phyloP scores from a whole-genome alignment of 2,329 filamentous ascomycete species.

The Pseudocercospora macadamiae region DNA sequence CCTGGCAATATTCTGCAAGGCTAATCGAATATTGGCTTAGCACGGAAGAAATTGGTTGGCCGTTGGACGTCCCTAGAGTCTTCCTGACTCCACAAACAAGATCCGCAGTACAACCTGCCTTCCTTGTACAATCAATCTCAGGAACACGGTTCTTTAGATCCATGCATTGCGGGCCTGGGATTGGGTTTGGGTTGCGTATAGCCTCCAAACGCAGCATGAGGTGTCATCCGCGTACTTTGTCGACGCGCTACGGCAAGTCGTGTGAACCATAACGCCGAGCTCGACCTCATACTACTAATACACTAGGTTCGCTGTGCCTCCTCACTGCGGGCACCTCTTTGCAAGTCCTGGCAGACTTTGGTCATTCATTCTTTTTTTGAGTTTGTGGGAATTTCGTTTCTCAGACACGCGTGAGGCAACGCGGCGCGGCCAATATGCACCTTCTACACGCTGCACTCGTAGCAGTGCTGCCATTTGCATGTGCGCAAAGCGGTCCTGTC shows the following conservation, averaged over 20 bases:
- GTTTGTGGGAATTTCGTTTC: neutral
- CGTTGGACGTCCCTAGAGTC: neutral
- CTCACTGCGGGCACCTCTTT: neutral
- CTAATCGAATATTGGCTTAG: conserved; percentile 1
- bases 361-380: neutral
- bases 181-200: no score
- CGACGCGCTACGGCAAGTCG: neutral
- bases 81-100: neutral
- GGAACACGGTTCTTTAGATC: neutral
- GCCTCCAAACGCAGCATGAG: neutral
- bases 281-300: neutral
- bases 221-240: neutral
- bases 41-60: neutral
- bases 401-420: neutral
- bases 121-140: neutral
- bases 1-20: conserved; percentile 1
- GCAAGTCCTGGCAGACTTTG: neutral
- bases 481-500: conserved; percentile 28
- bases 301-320: neutral
- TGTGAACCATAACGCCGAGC: neutral
- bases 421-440: conserved; percentile 25
- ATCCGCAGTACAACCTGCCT: conserved; percentile 1
- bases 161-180: neutral
- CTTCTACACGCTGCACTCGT: conserved; percentile 30
- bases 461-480: conserved; percentile 35